Conservation (phyloP, 306 rosid genomes). For the Fragaria ananassa region DNA sequence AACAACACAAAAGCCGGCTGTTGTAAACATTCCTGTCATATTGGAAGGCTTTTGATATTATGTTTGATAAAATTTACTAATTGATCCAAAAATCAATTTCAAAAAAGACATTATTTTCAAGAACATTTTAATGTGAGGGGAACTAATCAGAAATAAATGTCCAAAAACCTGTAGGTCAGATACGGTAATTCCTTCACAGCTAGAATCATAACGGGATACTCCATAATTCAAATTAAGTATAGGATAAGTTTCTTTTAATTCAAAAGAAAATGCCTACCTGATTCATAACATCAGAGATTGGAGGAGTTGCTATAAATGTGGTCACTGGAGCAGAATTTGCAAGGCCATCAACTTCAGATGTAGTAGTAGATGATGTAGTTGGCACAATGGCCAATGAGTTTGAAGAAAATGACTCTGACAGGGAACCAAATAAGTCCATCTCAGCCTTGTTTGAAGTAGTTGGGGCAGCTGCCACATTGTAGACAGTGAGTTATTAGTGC, state of each 20-base stretch:
- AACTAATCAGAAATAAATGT: not conserved
- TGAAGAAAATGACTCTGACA: slow-evolving; percentile 69
- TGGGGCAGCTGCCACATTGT: slow-evolving; percentile 54
- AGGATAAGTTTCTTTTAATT: slow-evolving; percentile 7
- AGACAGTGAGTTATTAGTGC: slow-evolving; percentile 23
- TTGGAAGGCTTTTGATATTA: not conserved
- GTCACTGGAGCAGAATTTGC: slow-evolving; percentile 39
- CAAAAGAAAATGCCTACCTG: slow-evolving; percentile 45
- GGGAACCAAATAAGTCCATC: slow-evolving; percentile 74
- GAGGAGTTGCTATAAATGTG: slow-evolving; percentile 40
- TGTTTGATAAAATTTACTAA: not conserved
- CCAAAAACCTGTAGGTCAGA: not conserved
- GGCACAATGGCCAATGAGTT: slow-evolving; percentile 72
- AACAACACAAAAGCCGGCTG: not conserved
- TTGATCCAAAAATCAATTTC: not conserved
- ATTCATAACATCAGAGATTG: slow-evolving; percentile 44
- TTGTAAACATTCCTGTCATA: not conserved
- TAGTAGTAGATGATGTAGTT: slow-evolving; percentile 38
- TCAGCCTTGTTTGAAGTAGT: slow-evolving; percentile 52
- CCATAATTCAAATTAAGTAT: not conserved
- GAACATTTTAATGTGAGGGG: not conserved
- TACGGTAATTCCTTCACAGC: not conserved
- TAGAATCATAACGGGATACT: not conserved
- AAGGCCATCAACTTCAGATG: slow-evolving; percentile 39
- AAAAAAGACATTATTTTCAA: not conserved